Evolutionary conservation across 164 flowering plant genomes (phyloP), one percentile per base, ranked within the genome.

Genomic region (Chimonanthus salicifolius): DNA sequence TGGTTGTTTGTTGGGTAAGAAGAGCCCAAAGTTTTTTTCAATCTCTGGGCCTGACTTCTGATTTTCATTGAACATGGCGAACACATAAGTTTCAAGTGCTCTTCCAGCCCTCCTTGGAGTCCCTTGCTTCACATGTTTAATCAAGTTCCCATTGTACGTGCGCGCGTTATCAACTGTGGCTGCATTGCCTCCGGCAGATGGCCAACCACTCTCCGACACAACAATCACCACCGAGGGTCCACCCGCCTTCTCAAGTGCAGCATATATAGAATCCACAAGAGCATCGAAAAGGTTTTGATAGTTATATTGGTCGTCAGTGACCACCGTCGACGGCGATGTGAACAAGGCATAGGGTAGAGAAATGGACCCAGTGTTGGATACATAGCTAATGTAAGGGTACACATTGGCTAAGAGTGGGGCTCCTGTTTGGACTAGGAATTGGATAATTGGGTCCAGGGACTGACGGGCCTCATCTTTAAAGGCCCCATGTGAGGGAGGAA

Each of bases 381-480:
- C 71, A 45, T 76, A 83, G 5, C 78, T 76, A 16, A 79, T 79
- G 68, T 86, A 83, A 10, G 88, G 86, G 67, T 83, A 82, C 21
- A 80, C 79, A 51, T 84, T 87, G 72, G 80, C 49, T 73, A 86
- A 49, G 1, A 86, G 80, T 0, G 85, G 83, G 0, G 82, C 63
- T 2, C 71, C 44, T 1, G 67, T 63, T 7, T n/a, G 47, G 0
- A 79, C 69, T 11, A 82, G 69, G 46, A 80, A 79, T 7, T 13
- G 4, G 11, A 66, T 48, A 45, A 66, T 66, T 4, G 68, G 68
- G 10, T 66, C 68, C 49, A 66, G 45, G 68, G 7, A 11, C 5
- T 10, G 48, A 9, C 68, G 68, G 1, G 49, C 48, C 7, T 2
- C 68, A 66, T 66, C 48, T 44, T 5, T 15, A 15, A 66, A 66